Base-by-base conservation (phyloP, 2,329 filamentous ascomycete species). In the Alternaria triticina region DNA sequence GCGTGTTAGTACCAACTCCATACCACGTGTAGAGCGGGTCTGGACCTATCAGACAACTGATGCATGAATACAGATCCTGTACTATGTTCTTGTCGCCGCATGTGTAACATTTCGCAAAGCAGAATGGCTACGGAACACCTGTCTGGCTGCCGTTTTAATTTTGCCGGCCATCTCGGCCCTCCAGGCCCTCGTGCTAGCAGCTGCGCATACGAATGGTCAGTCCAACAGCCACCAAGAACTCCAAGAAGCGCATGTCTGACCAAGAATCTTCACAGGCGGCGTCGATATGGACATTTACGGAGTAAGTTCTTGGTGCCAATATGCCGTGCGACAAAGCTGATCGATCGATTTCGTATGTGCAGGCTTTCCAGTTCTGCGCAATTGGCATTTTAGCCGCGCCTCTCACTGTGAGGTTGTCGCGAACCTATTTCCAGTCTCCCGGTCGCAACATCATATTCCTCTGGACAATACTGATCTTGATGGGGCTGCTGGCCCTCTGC, bases 241-340 rank as follows among this genome's bases (percentile, higher is more conserved):
- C 13, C 40, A 43, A 59, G 61, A 66, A 56, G 46, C 28, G 20
- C 64, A 33, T 46, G 45, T 56, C 46, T 63, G 70, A 61, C 69
- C 59, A 25, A 22, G 51, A 57, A 43, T 27, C 30, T 30, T 36
- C 58, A 59, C 62, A 90, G 88, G 81, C 55, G 89, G 87, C 13
- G 84, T 90, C 13, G 89, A 91, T 70, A 87, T 91, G 85, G 89
- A 91, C 68, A 81, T 91, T 4, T 91, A 86, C 60, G 89, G 89
- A 1, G 49, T 52, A 52, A 52, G 49, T 13, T 40, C 30, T 40
- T 52, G 20, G 49, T 52, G 13, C 22, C 6, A 25, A 36, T 0
- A 52, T 52, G 13, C 30, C 6, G 20, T 52, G 49, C 30, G 20
- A 25, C 28, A 33, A 33, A 9, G 12, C 49, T 51, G 28, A 51